phyloP scores from a whole-genome alignment of 2,329 filamentous ascomycete species.

The Penicillium paneum region DNA sequence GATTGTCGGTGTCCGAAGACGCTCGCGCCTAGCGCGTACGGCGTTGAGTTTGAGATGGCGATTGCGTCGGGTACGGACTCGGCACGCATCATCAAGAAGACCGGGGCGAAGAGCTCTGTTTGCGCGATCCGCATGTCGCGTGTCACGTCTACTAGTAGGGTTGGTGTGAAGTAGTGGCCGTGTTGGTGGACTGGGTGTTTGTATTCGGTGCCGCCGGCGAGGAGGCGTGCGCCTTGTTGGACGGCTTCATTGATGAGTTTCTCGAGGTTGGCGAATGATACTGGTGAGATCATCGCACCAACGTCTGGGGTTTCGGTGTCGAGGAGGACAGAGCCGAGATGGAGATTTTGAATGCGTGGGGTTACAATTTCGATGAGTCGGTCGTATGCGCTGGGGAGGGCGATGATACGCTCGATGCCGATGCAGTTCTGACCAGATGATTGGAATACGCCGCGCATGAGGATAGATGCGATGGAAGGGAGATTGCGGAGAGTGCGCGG shows the following conservation, averaged over 20 bases:
- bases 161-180: constrained; percentile 91
- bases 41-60: constrained; percentile 73
- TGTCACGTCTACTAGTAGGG: constrained; percentile 85
- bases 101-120: constrained; percentile 87
- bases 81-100: constrained; percentile 82
- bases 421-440: constrained; percentile 97
- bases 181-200: constrained; percentile 68
- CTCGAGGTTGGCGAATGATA: constrained; percentile 73
- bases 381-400: constrained; percentile 71
- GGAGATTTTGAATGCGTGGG: constrained; percentile 69
- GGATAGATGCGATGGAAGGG: constrained; percentile 70
- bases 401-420: constrained; percentile 90
- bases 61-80: constrained; percentile 65
- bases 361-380: constrained; percentile 67
- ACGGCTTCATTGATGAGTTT: constrained; percentile 74
- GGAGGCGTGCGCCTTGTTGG: constrained; percentile 69
- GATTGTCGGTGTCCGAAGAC: constrained; percentile 73
- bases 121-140: constrained; percentile 81
- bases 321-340: constrained; percentile 68
- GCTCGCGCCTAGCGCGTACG: constrained; percentile 82
- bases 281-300: constrained; percentile 82
- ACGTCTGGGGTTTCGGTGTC: constrained; percentile 60
- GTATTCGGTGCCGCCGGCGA: constrained; percentile 73
- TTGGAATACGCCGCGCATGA: constrained; percentile 92
- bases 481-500: constrained; percentile 57